Conservation (phyloP, 116 monocot species). For the Trichopus zeylanicus region DNA sequence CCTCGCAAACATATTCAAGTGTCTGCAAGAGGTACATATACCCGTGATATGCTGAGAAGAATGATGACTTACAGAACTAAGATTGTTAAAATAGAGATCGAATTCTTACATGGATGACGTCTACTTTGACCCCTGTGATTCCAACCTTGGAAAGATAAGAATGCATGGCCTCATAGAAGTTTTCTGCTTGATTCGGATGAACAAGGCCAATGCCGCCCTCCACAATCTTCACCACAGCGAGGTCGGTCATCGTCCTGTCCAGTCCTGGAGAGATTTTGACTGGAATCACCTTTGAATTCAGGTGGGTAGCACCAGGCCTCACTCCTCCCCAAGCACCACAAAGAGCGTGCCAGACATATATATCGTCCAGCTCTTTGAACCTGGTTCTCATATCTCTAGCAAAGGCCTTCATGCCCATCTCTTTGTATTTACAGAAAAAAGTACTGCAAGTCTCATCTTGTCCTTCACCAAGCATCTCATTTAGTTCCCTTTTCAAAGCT, state of each 20-base stretch:
- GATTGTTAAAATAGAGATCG: too few species aligned
- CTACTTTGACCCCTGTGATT: conserved; percentile 40
- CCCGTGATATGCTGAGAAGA: too few species aligned
- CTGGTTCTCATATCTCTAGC: conserved; percentile 27
- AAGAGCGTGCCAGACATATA: conserved; percentile 52
- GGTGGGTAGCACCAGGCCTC: conserved; percentile 22
- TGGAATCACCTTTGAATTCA: conserved; percentile 19
- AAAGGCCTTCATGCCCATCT: conserved; percentile 15
- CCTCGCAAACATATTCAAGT: conserved; percentile 39
- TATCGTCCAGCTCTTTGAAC: conserved; percentile 39
- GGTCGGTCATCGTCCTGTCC: conserved; percentile 37
- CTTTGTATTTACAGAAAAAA: neutral
- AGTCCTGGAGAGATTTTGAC: conserved; percentile 22
- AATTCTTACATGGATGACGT: conserved; percentile 38
- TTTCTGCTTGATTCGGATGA: conserved; percentile 27
- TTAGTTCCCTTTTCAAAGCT: conserved; percentile 15
- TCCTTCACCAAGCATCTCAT: conserved; percentile 8
- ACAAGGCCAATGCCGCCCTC: conserved; percentile 42
- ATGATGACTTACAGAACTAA: too few species aligned
- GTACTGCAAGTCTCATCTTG: neutral
- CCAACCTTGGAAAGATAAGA: conserved; percentile 32
- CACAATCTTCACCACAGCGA: conserved; percentile 28
- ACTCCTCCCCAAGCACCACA: conserved; percentile 55
- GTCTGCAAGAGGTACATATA: conserved; percentile 15
- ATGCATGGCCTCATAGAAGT: conserved; percentile 34